Base-by-base conservation (phyloP, 2,329 filamentous ascomycete species). In the Rhynchosporium secalis region DNA sequence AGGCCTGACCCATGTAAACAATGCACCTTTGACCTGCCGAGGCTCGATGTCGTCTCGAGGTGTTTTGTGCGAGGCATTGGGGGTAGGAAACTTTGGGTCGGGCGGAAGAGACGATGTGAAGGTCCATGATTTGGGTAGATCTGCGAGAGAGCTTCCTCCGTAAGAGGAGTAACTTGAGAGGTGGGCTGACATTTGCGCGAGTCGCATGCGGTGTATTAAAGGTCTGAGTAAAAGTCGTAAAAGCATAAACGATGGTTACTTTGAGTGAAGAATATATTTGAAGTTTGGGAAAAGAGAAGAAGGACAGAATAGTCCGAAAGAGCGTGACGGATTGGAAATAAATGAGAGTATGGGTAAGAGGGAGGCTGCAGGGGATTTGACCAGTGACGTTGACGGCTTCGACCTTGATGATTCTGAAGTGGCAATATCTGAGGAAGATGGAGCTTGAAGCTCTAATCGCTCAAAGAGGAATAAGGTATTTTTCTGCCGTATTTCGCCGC, bases 1-100 rank as follows among this genome's bases (percentile, higher is more conserved):
- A 0, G 95, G 95, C 3, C 92, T 86, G 26, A 99, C 92, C 81
- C 88, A 99, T 8, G 93, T 96, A 77, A 91, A 99, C 56, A 94
- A 78, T 3, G 95, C 94, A 63, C 87, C 85, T 73, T 88, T 91
- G 46, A 99, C 95, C 75, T 92, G 82, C 55, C 93, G 89, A 15
- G 95, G 94, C 0, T 84, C 83, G 55, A 98, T 87, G 41, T 88
- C 79, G 61, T 89, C 83, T 70, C 94, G 86, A 1, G 92, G 88
- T 0, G 91, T 92, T 69, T 85, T 83, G 76, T 98, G 91, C 0
- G 94, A 97, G 63, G 83, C 83, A 64, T 86, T 83, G 0, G 95
- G 92, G 0, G 92, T 96, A 15, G 92, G 88, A 73, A 90, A 96
- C 33, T 84, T 77, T 10, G 87, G 76, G 73, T 99, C 95, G 8